A percentile compares a stretch with the other conserved stretches of the same genome.
Conservation (phyloP, 164 flowering plant species). For the Liriodendron chinense region DNA sequence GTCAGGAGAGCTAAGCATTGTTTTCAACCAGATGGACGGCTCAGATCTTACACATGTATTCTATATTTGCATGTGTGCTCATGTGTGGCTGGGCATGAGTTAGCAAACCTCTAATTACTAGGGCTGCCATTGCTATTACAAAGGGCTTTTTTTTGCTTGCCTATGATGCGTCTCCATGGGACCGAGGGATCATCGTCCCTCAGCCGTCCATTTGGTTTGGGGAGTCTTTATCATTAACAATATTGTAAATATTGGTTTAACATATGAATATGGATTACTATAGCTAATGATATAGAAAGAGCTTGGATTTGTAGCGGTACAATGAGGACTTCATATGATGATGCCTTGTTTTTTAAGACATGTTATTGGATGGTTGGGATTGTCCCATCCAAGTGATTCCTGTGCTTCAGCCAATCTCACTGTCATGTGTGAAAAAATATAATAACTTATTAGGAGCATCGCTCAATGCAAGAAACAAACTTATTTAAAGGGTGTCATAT, state of each 20-base stretch:
- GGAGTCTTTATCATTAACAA: slow-evolving; percentile 9
- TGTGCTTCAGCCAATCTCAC: too few relatives aligned
- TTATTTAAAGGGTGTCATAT: too few relatives aligned
- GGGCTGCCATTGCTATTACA: background rate
- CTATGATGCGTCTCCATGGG: background rate
- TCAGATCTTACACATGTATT: too few relatives aligned
- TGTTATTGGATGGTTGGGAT: background rate
- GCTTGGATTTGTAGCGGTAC: background rate
- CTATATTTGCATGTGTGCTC: too few relatives aligned
- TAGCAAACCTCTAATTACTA: background rate
- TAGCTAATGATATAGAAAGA: background rate
- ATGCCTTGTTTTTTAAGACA: background rate
- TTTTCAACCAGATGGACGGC: too few relatives aligned
- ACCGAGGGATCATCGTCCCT: background rate
- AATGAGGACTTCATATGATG: background rate
- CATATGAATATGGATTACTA: slow-evolving; percentile 2
- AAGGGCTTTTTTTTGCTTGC: background rate
- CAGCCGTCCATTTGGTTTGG: slow-evolving; percentile 3
- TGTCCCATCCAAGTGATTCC: background rate
- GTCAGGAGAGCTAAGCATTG: too few relatives aligned
- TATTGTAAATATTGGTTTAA: slow-evolving; percentile 8
- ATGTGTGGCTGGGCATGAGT: too few relatives aligned
- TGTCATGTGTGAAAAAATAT: background rate
- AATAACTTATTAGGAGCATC: background rate
- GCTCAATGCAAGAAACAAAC: too few relatives aligned